These are phyloP conservation scores for Eucalyptus dawsonii DNA, from an alignment of 345 rosid species.

Conservation along the genomic window DNA sequence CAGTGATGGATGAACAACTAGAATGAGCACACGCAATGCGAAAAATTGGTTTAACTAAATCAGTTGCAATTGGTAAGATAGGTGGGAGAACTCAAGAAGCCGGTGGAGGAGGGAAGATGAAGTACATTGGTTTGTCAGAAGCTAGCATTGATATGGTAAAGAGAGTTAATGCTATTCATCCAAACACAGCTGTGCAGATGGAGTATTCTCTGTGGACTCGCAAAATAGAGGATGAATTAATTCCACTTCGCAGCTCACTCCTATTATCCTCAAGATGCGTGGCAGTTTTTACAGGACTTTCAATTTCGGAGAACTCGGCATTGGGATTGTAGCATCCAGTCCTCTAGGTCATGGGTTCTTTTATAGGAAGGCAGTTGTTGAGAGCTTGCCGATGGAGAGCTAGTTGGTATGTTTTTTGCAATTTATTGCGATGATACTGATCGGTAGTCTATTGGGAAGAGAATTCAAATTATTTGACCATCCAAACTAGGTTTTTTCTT, in stretches of 20 bases:
- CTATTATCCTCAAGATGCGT: no score
- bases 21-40: not conserved
- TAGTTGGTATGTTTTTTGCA: not conserved
- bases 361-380: constrained; percentile 19
- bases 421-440: not conserved
- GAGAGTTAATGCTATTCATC: constrained; percentile 24
- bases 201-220: constrained; percentile 24
- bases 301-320: constrained; percentile 11
- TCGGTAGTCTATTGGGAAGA: not conserved
- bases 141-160: constrained; percentile 16
- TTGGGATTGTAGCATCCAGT: constrained; percentile 39
- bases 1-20: not conserved
- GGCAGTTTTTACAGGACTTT: not conserved
- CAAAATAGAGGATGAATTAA: constrained; percentile 13
- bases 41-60: not conserved
- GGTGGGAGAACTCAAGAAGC: constrained; percentile 29
- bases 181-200: constrained; percentile 19
- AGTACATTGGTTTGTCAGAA: constrained; percentile 23
- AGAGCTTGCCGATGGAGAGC: not conserved
- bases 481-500: not conserved
- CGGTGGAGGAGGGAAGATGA: constrained; percentile 19
- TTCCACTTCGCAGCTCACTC: constrained; percentile 15
- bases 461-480: not conserved
- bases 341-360: constrained; percentile 35
- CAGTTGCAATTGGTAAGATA: not conserved